Evolutionary conservation across 2,329 filamentous ascomycete species (phyloP), one percentile per base, ranked within the genome.

Genomic region (Fusarium concolor): DNA sequence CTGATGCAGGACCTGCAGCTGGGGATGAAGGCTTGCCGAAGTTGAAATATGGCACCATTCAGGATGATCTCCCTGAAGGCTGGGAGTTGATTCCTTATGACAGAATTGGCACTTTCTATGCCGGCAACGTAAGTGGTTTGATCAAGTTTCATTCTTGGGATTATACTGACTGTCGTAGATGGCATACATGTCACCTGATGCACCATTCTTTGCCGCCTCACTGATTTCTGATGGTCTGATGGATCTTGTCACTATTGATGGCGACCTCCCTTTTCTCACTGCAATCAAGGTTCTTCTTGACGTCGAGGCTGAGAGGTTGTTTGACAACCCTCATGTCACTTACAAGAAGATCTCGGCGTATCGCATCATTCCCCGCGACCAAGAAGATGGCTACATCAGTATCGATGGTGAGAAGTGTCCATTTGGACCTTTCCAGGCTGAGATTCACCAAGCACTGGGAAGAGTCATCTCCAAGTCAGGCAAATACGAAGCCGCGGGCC

Each of bases 261-360:
- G 93, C 59, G 89, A 92, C 68, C 86, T 97, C 20, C 83, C 89
- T 3, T 86, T 90, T 10, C 57, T 85, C 1, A 90, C 88, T 5
- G 87, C 92, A 9, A 76, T 96, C 28, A 85, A 87, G 31, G 88
- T 94, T 70, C 84, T 98, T 72, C 79, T 90, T 3, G 86, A 89
- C 1, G 87, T 97, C 15, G 90, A 93, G 67, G 87, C 86, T 10
- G 89, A 90, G 52, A 87, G 86, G 5, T 90, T 97, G 70, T 96
- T 97, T 71, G 92, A 97, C 76, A 89, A 92, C 75, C 86, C 89
- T 0, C 85, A 92, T 38, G 91, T 97, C 14, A 85, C 86, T 29
- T 95, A 97, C 78, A 87, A 90, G 72, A 99, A 99, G 78, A 86
- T 97, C 6, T 86, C 87, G n/a, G 96, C 91, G 1, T 97, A 96